Base-by-base conservation (phyloP, 148 eudicot genomes). In the Dianthus caryophyllus region DNA sequence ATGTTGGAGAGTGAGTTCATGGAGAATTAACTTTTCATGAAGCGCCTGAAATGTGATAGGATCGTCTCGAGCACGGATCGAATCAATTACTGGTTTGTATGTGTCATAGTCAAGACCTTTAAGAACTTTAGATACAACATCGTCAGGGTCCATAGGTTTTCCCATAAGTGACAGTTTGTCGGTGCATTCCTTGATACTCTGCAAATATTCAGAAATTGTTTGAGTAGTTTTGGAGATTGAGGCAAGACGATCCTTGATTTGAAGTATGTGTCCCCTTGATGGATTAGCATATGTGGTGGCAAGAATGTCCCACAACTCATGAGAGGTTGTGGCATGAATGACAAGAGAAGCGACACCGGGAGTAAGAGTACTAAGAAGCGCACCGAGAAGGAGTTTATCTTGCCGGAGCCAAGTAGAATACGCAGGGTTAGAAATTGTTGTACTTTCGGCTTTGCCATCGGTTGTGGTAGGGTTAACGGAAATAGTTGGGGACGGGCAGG, bases 211-310 rank as follows among this genome's bases (percentile, higher is more conserved):
- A 13, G 2, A 24, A 9, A 55, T 21, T 0, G 60, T 20, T 5
- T 0, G 31, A 8, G 11, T 1, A 26, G 9, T 20, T 55, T 55
- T 55, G 0, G 60, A 6, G 11, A 22, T 55, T 2, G 0, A 22
- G 31, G 29, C 14, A 21, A 55, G 60, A 21, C 29, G 31, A 25
- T 13, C 39, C 4, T 21, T 25, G 16, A 55, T 12, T 55, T 55
- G 4, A 14, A 21, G 31, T 2, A 55, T 55, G 15, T 55, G 60
- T 12, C 29, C 29, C 1, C 60, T n/a, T 21, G 60, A 55, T 12
- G 64, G 44, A 13, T 59, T 59, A 14, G 43, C 43, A 59, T 59
- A 59, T 0, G 64, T 31, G 44, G 39, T 59, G 20, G 64, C 44
- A n/a, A 59, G 44, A 6, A 31, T 59, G 9, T n/a, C 2, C 9